Conservation (phyloP, 805 yeast genomes). For the Candida boleticola region DNA sequence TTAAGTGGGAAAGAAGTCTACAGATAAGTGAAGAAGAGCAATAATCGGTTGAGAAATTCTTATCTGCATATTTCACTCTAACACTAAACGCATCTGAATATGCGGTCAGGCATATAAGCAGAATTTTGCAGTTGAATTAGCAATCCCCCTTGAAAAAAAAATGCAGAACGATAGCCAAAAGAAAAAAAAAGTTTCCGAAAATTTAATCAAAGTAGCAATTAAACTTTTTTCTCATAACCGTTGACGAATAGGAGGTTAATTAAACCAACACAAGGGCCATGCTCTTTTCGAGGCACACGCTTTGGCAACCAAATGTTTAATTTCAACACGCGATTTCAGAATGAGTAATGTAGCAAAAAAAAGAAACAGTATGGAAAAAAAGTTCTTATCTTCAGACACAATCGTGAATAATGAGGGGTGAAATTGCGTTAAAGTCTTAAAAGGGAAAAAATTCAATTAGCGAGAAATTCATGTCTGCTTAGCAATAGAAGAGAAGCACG, state of each 20-base stretch:
- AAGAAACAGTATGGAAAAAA: not conserved
- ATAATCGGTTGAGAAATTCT: no score
- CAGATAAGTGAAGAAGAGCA: no score
- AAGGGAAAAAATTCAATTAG: not conserved
- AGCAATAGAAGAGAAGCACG: no score
- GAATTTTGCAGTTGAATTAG: not conserved
- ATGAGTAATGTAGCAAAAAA: not conserved
- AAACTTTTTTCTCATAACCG: not conserved
- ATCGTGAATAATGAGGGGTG: not conserved
- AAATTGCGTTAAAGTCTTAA: not conserved
- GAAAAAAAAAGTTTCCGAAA: not conserved
- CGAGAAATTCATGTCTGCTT: no score
- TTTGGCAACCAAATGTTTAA: no score
- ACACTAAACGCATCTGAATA: not conserved
- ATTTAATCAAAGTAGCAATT: not conserved
- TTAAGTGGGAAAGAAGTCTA: no score
- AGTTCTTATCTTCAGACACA: not conserved
- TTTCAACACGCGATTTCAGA: no score
- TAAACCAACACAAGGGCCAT: not conserved
- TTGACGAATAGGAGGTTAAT: not conserved
- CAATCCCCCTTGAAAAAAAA: not conserved
- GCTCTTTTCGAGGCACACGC: no score
- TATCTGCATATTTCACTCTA: no score
- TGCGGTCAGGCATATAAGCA: not conserved
- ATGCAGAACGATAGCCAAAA: no score